These are phyloP conservation scores for Tolypocladium album DNA, from an alignment of 2,329 filamentous ascomycete species.

Conservation along the genomic window DNA sequence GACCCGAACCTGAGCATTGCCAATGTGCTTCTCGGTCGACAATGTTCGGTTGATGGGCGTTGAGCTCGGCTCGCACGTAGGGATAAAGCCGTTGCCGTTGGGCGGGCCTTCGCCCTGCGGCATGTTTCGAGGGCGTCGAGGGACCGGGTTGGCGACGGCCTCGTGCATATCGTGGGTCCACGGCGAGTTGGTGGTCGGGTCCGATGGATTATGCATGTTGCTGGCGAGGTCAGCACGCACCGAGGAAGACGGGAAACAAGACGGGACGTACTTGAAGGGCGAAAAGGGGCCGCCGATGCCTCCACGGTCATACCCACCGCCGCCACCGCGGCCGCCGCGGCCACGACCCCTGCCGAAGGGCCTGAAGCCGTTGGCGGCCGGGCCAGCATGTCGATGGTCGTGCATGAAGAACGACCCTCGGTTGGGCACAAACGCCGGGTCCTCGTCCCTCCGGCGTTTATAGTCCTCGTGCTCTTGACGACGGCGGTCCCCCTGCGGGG, in stretches of 20 bases:
- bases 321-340: constrained; percentile 37
- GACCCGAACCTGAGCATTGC: constrained; percentile 77
- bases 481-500: constrained; percentile 57
- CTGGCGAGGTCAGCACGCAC: constrained; percentile 20
- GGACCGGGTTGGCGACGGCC: constrained; percentile 38
- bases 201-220: constrained; percentile 33
- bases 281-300: constrained; percentile 46
- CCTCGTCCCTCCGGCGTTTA: constrained; percentile 74
- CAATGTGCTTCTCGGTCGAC: constrained; percentile 74
- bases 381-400: constrained; percentile 74
- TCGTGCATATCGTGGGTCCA: constrained; percentile 98
- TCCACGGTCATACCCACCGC: constrained; percentile 23
- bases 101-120: constrained; percentile 36
- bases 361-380: constrained; percentile 66
- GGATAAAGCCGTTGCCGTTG: constrained; percentile 44
- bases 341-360: constrained; percentile 59
- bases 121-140: constrained; percentile 30
- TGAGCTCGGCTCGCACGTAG: constrained; percentile 46
- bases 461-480: constrained; percentile 87
- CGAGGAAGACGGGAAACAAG: constrained; percentile 1
- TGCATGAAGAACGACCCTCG: constrained; percentile 96
- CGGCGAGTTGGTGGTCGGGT: constrained; percentile 58
- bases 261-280: constrained; percentile 50
- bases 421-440: constrained; percentile 90
- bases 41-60: constrained; percentile 64